These are phyloP conservation scores for Huntiella moniliformis DNA, from an alignment of 2,329 filamentous ascomycete species.

Conservation along the genomic window DNA sequence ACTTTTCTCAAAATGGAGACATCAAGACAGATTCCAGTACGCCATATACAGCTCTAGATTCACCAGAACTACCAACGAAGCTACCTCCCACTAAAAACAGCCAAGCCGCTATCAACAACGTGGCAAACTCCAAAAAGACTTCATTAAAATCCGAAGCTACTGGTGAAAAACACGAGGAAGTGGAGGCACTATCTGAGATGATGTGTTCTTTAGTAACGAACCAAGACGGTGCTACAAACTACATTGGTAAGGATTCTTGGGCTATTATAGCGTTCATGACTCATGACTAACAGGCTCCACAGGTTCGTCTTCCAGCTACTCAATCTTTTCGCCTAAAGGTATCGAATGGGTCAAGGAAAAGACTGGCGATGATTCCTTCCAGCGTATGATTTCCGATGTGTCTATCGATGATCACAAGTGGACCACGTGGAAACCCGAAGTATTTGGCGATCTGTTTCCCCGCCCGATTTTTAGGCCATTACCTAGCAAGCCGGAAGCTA, in stretches of 20 bases:
- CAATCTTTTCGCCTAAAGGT: slow-evolving; percentile 94
- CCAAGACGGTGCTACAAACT: slow-evolving; percentile 82
- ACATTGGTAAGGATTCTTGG: slow-evolving; percentile 49
- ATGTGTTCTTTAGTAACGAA: slow-evolving; percentile 98
- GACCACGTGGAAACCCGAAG: slow-evolving; percentile 96
- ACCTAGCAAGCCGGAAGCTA: slow-evolving; percentile 68
- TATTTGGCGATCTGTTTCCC: slow-evolving; percentile 82
- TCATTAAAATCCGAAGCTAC: slow-evolving; percentile 13
- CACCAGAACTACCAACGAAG: slow-evolving; percentile 25
- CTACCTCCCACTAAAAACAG: slow-evolving; percentile 13
- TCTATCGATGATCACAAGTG: slow-evolving; percentile 86
- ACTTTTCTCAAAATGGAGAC: slow-evolving; percentile 19
- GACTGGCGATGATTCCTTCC: slow-evolving; percentile 88
- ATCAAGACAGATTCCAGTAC: slow-evolving; percentile 25
- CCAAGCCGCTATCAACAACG: slow-evolving; percentile 6
- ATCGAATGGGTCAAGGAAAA: slow-evolving; percentile 98
- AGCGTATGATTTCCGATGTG: slow-evolving; percentile 84
- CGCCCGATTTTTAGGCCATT: slow-evolving; percentile 67
- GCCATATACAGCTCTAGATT: slow-evolving; percentile 35
- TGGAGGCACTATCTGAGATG: slow-evolving; percentile 85
- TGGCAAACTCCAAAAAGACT: slow-evolving; percentile 18
- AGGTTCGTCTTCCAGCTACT: slow-evolving; percentile 95
- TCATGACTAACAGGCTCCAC: background rate
- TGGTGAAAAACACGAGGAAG: slow-evolving; percentile 40
- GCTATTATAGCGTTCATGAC: slow-evolving; percentile 4